These are phyloP conservation scores for Dryadomyces quercus-mongolicae DNA, from an alignment of 2,329 filamentous ascomycete species.

Conservation along the genomic window DNA sequence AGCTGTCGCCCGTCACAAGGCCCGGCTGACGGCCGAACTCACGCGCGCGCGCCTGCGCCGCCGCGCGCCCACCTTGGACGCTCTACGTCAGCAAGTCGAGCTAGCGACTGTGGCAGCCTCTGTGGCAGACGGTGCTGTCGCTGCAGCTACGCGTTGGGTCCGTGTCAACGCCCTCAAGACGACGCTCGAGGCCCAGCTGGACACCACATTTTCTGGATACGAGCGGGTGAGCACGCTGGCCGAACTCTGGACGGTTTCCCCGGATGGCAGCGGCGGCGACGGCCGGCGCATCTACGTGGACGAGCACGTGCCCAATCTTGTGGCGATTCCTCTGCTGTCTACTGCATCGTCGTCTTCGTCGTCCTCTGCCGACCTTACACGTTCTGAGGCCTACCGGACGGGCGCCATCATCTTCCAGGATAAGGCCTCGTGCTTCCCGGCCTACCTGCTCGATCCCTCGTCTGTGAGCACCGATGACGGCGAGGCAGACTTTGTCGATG, in stretches of 20 bases:
- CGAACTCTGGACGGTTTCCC: conserved; percentile 37
- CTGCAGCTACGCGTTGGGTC: conserved; percentile 75
- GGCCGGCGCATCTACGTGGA: conserved; percentile 55
- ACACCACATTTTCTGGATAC: conserved; percentile 59
- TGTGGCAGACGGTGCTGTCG: conserved; percentile 39
- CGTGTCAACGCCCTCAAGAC: conserved; percentile 72
- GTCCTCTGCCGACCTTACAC: conserved; percentile 47
- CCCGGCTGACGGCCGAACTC: conserved; percentile 68
- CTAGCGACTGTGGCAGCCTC: conserved; percentile 57
- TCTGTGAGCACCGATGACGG: conserved; percentile 16
- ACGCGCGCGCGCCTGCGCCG: conserved; percentile 65
- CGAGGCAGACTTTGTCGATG: conserved; percentile 61
- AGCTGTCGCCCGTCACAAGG: conserved; percentile 69
- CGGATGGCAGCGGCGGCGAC: too few relatives aligned
- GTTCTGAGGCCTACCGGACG: conserved; percentile 57
- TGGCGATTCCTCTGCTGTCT: conserved; percentile 52
- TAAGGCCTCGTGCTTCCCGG: conserved; percentile 94
- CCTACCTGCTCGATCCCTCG: conserved; percentile 65
- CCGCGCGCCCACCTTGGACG: conserved; percentile 55
- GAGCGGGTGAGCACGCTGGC: conserved; percentile 40
- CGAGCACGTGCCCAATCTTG: conserved; percentile 65
- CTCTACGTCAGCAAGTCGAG: conserved; percentile 48
- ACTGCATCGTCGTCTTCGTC: background rate
- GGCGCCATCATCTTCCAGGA: conserved; percentile 86
- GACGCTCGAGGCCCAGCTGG: conserved; percentile 58